Base-by-base conservation (phyloP, 1,284 basidiomycete genomes). In the Fomitiporia mediterranea region DNA sequence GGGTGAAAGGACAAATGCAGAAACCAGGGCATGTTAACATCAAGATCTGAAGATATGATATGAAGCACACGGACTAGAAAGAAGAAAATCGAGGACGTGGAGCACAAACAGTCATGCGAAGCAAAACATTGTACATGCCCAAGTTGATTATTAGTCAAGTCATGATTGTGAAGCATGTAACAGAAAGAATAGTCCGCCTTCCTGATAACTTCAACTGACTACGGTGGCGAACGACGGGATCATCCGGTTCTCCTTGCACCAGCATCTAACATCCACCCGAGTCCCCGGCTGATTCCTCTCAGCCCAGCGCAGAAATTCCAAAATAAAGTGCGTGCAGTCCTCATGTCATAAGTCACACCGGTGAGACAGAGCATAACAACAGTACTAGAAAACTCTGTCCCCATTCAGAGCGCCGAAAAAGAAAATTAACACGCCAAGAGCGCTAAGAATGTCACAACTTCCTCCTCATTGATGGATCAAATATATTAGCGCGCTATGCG, bases 1-100 rank as follows among this genome's bases (percentile, higher is more conserved):
- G 39, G 38, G 50, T 46, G 56, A 37, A 48, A 43, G 51, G n/a
- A n/a, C 55, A 55, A 38, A 51, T 35, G 59, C 53, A 57, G 34
- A 11, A 44, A 56, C 55, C 37, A 52, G 30, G 54, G 49, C 28
- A 38, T 44, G 28, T 11, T 11, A 21, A 23, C 21, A 43, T 19
- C 37, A n/a, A 19, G 21, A 43, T 27, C 27, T 43, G 21, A n/a
- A n/a, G 32, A 34, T 34, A 13, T 6, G 38, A n/a, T 37, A 35
- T 43, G 44, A 30, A 34, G 15, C 21, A 43, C 11, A n/a, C 15
- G 23, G 28, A 46, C 35, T 34, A 50, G 51, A 53, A 17, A 28
- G 47, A 27, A 50, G 19, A 38, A 21, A 51, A 32, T 46, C 19
- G 23, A 43, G 15, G 30, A 50, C 32, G 19, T 35, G 27, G 34